These are phyloP conservation scores for Cocos nucifera DNA, from an alignment of 176 grass and related monocot genomes.

Conservation along the genomic window DNA sequence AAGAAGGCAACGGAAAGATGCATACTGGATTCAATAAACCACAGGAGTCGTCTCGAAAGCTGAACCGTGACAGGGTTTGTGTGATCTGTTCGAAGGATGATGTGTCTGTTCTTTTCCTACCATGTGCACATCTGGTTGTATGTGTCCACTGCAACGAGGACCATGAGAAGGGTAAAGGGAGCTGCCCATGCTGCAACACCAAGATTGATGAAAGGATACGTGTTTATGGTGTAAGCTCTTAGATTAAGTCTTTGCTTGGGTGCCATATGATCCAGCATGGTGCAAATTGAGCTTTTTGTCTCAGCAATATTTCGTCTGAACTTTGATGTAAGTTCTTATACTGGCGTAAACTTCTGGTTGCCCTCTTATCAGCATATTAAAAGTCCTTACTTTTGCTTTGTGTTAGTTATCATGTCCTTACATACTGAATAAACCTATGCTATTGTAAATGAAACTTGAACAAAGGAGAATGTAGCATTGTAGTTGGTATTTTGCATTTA, in stretches of 20 bases:
- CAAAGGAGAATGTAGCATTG: too few species aligned
- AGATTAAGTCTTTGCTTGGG: neutral
- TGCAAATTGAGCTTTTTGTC: too few species aligned
- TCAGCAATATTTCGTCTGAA: too few species aligned
- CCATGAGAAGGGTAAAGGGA: slow-evolving; percentile 25
- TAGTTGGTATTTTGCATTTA: too few species aligned
- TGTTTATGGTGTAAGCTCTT: slow-evolving; percentile 63
- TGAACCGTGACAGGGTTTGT: slow-evolving; percentile 33
- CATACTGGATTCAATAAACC: slow-evolving; percentile 18
- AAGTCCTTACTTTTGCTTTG: too few species aligned
- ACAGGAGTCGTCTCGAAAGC: slow-evolving; percentile 26
- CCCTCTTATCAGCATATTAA: too few species aligned
- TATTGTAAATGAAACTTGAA: too few species aligned
- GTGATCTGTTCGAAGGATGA: slow-evolving; percentile 48
- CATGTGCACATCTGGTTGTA: slow-evolving; percentile 62
- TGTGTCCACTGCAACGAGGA: slow-evolving; percentile 55
- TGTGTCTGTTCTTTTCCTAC: slow-evolving; percentile 52
- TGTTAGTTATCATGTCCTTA: too few species aligned
- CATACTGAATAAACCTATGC: too few species aligned
- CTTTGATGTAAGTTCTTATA: too few species aligned
- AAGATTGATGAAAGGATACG: slow-evolving; percentile 70
- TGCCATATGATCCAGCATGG: too few species aligned
- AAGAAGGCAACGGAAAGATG: slow-evolving; percentile 30
- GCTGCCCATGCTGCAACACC: slow-evolving; percentile 61
- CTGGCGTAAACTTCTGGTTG: too few species aligned